Base-by-base conservation (phyloP, 352 stramenopile species). In the Pseudoperonospora humuli region DNA sequence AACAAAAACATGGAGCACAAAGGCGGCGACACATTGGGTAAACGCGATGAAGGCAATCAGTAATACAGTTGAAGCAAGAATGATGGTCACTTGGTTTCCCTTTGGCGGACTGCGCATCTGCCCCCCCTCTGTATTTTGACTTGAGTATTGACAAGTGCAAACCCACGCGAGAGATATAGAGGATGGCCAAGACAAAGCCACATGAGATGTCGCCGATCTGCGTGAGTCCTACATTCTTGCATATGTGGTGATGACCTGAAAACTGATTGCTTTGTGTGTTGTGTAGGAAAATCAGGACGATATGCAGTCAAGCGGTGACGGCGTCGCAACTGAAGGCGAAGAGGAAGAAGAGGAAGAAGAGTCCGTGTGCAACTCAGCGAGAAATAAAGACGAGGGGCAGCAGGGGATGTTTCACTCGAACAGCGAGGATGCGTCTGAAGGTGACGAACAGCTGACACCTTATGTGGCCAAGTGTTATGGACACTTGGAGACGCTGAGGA, bases 391-490 rank as follows among this genome's bases (percentile, higher is more conserved):
- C 19, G 15, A 29, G 25, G 43, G 31, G 25, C 14, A 47, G n/a
- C 18, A 54, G 3, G 36, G 54, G 0, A 3, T 9, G 8, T 18
- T 3, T 6, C 29, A 42, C 2, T 52, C 28, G 4, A 13, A 34
- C 21, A 37, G 25, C 7, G 45, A 68, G n/a, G 40, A 56, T n/a
- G 38, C 4, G 10, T 2, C 8, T 7, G 29, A 44, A 28, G 20
- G 26, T 4, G 25, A 11, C 20, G 50, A 75, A 10, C 44, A 67
- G 15, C 25, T 67, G 26, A 75, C 65, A 17, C 37, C 61, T 14
- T 75, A 72, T 29, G 63, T 84, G 18, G 15, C 44, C 34, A 67
- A 73, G 42, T 84, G 67, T 43, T 61, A 67, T 26, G 41, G 37
- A 5, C 57, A 70, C 20, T 26, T 70, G 15, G 50, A 66, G 21